These are phyloP conservation scores for Pelargonium myrrhifolium DNA, from an alignment of 441 rosid species.

Conservation along the genomic window DNA sequence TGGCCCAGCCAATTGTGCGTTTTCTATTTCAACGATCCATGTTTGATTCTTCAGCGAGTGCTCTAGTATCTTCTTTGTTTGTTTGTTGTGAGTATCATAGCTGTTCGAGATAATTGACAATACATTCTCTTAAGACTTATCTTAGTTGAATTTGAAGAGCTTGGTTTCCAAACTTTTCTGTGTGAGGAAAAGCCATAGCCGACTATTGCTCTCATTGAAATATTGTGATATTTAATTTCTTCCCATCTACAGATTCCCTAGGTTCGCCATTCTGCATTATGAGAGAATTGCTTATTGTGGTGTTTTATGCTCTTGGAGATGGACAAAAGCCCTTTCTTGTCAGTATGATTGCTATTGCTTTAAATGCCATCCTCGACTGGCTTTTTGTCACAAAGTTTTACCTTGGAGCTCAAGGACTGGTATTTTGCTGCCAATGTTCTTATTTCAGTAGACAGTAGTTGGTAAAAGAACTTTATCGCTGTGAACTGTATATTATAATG, in stretches of 20 bases:
- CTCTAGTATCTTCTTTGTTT: conserved; percentile 6
- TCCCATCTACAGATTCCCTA: conserved; percentile 3
- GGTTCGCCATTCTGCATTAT: background rate
- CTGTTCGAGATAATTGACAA: background rate
- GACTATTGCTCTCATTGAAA: background rate
- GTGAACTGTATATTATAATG: background rate
- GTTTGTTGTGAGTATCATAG: conserved; percentile 3
- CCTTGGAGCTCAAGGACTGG: conserved; percentile 7
- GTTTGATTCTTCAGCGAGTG: conserved; percentile 4
- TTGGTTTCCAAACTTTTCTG: no score
- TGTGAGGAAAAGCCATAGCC: background rate
- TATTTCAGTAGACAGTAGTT: background rate
- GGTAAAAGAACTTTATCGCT: background rate
- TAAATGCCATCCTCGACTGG: conserved; percentile 1
- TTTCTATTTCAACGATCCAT: conserved; percentile 3
- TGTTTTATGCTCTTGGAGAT: conserved; percentile 8
- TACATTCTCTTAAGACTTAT: background rate
- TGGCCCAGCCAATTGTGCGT: conserved; percentile 1
- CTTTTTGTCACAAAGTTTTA: background rate
- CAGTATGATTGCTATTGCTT: background rate
- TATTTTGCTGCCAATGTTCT: background rate
- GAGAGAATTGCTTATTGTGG: conserved; percentile 5
- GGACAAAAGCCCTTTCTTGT: background rate
- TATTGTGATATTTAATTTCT: background rate
- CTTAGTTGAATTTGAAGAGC: no score